Evolutionary conservation across 371 early-diverging fungal species (phyloP).

Genomic region (Synchytrium microbalum): DNA sequence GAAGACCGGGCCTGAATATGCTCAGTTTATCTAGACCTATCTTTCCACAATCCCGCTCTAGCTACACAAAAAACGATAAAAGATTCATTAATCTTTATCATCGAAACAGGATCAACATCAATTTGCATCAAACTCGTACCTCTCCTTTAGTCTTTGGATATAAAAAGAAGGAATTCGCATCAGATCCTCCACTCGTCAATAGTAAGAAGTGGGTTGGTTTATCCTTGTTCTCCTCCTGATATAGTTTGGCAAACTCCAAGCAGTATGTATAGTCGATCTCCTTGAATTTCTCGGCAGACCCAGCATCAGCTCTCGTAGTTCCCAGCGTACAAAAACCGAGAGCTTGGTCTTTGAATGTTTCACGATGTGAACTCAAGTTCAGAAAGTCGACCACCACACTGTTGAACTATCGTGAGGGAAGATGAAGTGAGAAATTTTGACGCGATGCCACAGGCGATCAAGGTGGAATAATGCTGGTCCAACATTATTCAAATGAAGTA

Average conservation of each 20-base stretch:
- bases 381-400: not conserved
- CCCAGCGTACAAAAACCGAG: slow-evolving; percentile 4
- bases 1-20: not conserved
- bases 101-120: too few relatives aligned
- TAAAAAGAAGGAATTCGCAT: slow-evolving; percentile 51
- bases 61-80: not conserved
- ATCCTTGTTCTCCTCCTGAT: slow-evolving; percentile 13
- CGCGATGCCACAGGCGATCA: too few relatives aligned
- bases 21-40: not conserved
- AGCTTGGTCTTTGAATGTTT: not conserved
- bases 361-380: not conserved
- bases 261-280: not conserved
- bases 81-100: too few relatives aligned
- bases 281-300: slow-evolving; percentile 7
- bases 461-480: too few relatives aligned
- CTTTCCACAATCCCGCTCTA: not conserved
- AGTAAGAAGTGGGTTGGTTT: slow-evolving; percentile 18
- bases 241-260: slow-evolving; percentile 15
- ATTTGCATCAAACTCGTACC: slow-evolving; percentile 32
- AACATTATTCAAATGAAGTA: too few relatives aligned
- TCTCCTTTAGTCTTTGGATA: slow-evolving; percentile 69
- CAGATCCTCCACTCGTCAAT: slow-evolving; percentile 31
- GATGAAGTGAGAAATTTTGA: too few relatives aligned
- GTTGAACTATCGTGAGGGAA: too few relatives aligned
- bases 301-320: slow-evolving; percentile 5